Evolutionary conservation across 306 rosid species (phyloP).

Genomic region (Purshia tridentata): DNA sequence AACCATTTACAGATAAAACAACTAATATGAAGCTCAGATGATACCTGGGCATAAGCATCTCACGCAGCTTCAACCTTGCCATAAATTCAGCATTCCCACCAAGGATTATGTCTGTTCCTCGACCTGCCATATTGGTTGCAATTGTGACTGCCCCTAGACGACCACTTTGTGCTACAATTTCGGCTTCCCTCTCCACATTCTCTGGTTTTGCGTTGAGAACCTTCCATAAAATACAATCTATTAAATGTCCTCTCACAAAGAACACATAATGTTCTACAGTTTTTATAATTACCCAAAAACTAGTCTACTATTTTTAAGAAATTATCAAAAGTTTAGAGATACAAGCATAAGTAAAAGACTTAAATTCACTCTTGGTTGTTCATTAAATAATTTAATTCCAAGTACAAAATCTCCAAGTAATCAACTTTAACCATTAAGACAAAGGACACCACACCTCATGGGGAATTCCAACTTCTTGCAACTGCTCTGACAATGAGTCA

Average conservation of each 20-base stretch:
- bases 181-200: slow-evolving; percentile 99
- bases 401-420: not conserved
- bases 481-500: slow-evolving; percentile 77
- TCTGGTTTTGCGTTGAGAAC: slow-evolving; percentile 99
- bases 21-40: slow-evolving; percentile 16
- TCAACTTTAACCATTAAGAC: slow-evolving; percentile 19
- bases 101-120: slow-evolving; percentile 97
- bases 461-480: slow-evolving; percentile 81
- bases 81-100: slow-evolving; percentile 99
- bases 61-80: slow-evolving; percentile 94
- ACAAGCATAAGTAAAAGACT: slow-evolving; percentile 11
- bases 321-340: slow-evolving; percentile 2
- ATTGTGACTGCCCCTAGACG: slow-evolving; percentile 95
- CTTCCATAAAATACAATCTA: slow-evolving; percentile 41
- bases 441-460: slow-evolving; percentile 66
- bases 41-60: slow-evolving; percentile 95
- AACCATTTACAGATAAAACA: slow-evolving; percentile 11
- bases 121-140: slow-evolving; percentile 99
- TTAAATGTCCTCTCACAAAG: slow-evolving; percentile 10
- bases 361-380: not conserved
- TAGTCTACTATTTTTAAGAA: not conserved
- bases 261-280: not conserved
- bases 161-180: slow-evolving; percentile 98
- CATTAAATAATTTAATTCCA: not conserved
- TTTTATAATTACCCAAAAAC: not conserved